Evolutionary conservation across 129 eudicot genomes (phyloP), one percentile per base, ranked within the genome.

Genomic region (Lactuca saligna): DNA sequence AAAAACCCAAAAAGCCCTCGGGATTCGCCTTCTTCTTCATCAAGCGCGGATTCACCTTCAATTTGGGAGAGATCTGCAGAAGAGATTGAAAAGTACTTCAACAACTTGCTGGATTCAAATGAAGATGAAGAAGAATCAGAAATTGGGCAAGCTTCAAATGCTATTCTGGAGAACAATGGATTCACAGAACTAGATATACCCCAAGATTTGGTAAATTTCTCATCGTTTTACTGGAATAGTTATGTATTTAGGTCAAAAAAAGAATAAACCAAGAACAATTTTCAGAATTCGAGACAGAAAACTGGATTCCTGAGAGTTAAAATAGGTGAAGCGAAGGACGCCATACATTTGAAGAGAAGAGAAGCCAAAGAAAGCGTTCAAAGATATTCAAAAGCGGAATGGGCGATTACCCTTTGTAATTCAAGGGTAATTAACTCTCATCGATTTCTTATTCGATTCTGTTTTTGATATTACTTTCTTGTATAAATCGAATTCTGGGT

Each of bases 391-490:
- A 91, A 82, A 72, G 96, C 98, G 35, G 60, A 83, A 84, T 82
- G 96, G 95, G 92, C 85, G 9, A 80, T 86, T 66, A 78, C 20
- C 41, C 37, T 91, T 56, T 84, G 91, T 57, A 88, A 59, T 57
- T 59, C 66, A 9, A 57, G 87, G 91, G 97, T 91, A 81, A 72
- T 44, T 6, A 41, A 13, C 10, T 41, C 42, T 41, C 42, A 33
- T 57, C 67, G 50, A 31, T 78, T 56, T 70, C 50, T 20, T 60
- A 10, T 46, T 55, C 20, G 17, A 74, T 17, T 61, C 46, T 6
- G 10, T 54, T 70, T 39, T 50, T 50, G 54, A 16, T 13, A 10
- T 39, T 38, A 55, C 20, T 63, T 38, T 63, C 14, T 6, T 54
- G 3, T 14, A 41, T 8, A 50, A 54, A 58, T 31, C 11, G 38